Evolutionary conservation across 169 alveolate species (phyloP), one percentile per base, ranked within the genome.

Genomic region (Cryptosporidium baileyi): DNA sequence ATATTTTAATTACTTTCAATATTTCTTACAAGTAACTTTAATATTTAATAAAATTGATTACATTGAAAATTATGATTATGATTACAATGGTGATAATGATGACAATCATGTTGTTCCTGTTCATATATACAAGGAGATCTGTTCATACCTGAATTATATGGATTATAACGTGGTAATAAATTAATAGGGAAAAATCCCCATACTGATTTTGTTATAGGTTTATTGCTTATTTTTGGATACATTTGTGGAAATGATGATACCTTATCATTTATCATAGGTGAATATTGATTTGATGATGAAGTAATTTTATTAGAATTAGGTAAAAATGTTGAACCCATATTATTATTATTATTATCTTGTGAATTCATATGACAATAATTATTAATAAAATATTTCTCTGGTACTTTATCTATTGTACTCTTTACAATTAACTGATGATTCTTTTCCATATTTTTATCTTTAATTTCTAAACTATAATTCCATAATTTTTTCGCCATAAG

Each of bases 111-210:
- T 17, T 30, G 11, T 17, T 51, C 61, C 17, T 47, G 32, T 45
- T 4, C 61, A 30, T 19, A 22, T 62, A 51, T 8, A 1, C 59
- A 47, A n/a, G 19, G 15, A 9, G 32, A 19, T 1, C 34, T n/a
- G 17, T 38, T 9, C 81, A 65, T 65, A 28, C 81, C 81, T 24
- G 34, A 44, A 47, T 54, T 74, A 22, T 74, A 74, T 3, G 85
- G 85, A 43, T 74, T 74, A 13, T 51, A 57, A 24, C 85, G 65
- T 4, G 85, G 85, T 3, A 74, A 54, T 6, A 54, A 17, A 34
- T 43, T 54, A 7, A 52, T 54, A 24, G 85, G 85, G 67, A 54
- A 74, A 26, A 74, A 74, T 74, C 74, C 85, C 85, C 85, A 74
- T 1, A 74, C 67, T 2, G 85, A 74, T 22, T 60, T 74, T 4